phyloP scores from a whole-genome alignment of 1,139 yeast genomes.

The Geotrichum candidum region DNA sequence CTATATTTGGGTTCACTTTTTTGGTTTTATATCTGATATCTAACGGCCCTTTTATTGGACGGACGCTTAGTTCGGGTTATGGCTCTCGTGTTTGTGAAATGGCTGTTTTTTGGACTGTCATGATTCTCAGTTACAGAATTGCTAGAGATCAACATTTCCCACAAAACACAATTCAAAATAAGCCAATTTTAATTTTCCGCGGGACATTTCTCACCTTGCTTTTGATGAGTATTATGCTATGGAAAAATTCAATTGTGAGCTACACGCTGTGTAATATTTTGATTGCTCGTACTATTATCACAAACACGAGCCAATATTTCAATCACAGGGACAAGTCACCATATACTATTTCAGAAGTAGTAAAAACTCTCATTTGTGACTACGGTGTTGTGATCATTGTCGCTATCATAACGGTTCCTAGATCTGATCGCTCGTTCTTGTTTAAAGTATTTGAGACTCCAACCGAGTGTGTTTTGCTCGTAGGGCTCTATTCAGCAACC shows the following conservation, averaged over 20 bases:
- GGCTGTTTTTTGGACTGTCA: neutral
- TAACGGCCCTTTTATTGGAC: neutral
- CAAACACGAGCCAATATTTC: neutral
- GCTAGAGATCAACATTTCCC: neutral
- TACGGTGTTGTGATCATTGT: neutral
- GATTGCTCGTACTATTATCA: neutral
- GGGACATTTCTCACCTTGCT: neutral
- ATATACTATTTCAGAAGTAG: neutral
- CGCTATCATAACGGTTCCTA: neutral
- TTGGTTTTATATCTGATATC: neutral
- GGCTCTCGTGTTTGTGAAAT: neutral
- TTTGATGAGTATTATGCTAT: neutral
- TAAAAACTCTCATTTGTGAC: neutral
- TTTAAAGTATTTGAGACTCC: neutral
- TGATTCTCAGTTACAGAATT: neutral
- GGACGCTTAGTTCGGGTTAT: neutral
- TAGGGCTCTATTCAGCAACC: neutral
- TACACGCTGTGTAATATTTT: neutral
- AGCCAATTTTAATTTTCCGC: neutral
- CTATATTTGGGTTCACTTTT: neutral
- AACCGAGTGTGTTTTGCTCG: neutral
- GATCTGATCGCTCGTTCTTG: neutral
- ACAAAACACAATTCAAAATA: neutral
- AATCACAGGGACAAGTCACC: neutral
- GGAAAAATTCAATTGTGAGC: neutral